Evolutionary conservation across 2,329 filamentous ascomycete genomes (phyloP).

Genomic region (Apiospora hydei): DNA sequence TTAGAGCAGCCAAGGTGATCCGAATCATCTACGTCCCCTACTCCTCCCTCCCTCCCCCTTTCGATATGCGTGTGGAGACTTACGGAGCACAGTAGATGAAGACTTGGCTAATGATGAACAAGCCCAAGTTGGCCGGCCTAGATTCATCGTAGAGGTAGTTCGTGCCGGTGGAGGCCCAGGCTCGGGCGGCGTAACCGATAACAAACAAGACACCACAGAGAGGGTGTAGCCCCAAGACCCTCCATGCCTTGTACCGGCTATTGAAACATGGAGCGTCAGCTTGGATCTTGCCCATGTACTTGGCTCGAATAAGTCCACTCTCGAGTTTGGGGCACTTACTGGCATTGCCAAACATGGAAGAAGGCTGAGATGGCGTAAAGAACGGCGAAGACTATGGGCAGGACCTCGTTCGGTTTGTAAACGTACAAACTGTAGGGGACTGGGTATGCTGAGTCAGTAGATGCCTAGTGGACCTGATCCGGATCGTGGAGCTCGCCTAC

Average conservation of each 20-base stretch:
- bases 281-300: background rate
- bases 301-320: background rate
- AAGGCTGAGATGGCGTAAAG: slow-evolving; percentile 54
- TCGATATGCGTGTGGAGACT: slow-evolving; percentile 31
- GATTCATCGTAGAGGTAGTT: slow-evolving; percentile 43
- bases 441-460: background rate
- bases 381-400: slow-evolving; percentile 60
- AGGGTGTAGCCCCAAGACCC: slow-evolving; percentile 57
- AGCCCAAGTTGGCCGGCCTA: slow-evolving; percentile 39
- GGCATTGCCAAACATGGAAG: slow-evolving; percentile 62
- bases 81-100: slow-evolving; percentile 48
- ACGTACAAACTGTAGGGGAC: slow-evolving; percentile 45
- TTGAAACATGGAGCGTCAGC: background rate
- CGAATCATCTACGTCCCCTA: background rate
- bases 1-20: too few relatives aligned
- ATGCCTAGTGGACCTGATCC: background rate
- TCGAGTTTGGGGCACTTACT: slow-evolving; percentile 34
- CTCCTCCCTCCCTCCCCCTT: background rate
- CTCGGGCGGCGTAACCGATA: slow-evolving; percentile 60
- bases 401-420: slow-evolving; percentile 62
- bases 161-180: slow-evolving; percentile 52
- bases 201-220: slow-evolving; percentile 59
- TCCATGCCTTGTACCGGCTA: slow-evolving; percentile 60
- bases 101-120: slow-evolving; percentile 53
- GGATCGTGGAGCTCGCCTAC: background rate